Evolutionary conservation across 1,139 yeast genomes (phyloP).

Genomic region (Hemisphaericaspora subhashii): DNA sequence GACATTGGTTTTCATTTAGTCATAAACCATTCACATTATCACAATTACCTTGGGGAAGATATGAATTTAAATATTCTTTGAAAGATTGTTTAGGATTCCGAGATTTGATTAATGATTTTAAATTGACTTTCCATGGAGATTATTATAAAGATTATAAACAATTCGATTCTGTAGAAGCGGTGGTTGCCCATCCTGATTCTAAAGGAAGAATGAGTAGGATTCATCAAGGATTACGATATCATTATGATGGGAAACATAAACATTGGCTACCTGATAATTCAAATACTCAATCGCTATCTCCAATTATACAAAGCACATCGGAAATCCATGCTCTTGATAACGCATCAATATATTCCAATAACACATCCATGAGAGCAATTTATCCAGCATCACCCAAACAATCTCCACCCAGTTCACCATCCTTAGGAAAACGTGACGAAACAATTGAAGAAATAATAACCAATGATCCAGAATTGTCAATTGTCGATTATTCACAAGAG

Average conservation of each 20-base stretch:
- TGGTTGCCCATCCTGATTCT: constrained; percentile 68
- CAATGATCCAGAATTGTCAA: constrained; percentile 21
- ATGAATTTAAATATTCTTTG: constrained; percentile 60
- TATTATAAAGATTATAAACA: constrained; percentile 73
- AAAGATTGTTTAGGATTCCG: constrained; percentile 74
- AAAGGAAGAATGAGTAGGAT: constrained; percentile 69
- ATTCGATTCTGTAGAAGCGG: constrained; percentile 78
- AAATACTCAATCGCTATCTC: constrained; percentile 13
- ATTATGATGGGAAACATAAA: constrained; percentile 73
- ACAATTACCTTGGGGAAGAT: constrained; percentile 65
- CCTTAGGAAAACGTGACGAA: constrained; percentile 5
- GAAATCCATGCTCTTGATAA: constrained; percentile 29
- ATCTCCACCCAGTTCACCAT: constrained; percentile 24
- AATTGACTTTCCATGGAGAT: constrained; percentile 69
- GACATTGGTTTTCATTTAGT: constrained; percentile 86
- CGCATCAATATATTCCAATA: constrained; percentile 33
- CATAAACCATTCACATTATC: constrained; percentile 68
- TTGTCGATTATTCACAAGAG: constrained; percentile 33
- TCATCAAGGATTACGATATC: constrained; percentile 81
- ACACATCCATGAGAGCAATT: constrained; percentile 36
- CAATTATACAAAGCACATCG: constrained; percentile 26
- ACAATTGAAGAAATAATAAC: constrained; percentile 31
- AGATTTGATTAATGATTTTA: constrained; percentile 79
- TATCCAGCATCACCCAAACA: constrained; percentile 29
- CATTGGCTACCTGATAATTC: constrained; percentile 71